phyloP scores from a whole-genome alignment of 176 grass and related monocot species.

The Tillandsia fasciculata region DNA sequence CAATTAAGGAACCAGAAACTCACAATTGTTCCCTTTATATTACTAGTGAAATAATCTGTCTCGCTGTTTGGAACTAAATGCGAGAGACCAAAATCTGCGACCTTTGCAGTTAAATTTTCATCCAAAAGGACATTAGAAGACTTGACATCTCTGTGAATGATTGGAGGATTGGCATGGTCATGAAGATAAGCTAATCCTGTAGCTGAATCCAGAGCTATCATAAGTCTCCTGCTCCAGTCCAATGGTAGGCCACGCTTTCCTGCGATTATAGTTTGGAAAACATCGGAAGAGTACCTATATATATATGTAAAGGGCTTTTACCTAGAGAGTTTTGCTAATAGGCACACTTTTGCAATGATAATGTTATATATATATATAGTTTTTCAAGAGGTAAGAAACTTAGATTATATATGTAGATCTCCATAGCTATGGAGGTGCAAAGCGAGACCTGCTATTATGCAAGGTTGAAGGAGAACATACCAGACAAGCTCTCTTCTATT shows the following conservation, averaged over 20 bases:
- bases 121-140: constrained; percentile 70
- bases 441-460: background rate
- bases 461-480: constrained; percentile 21
- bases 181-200: constrained; percentile 87
- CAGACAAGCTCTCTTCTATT: constrained; percentile 58
- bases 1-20: constrained; percentile 5
- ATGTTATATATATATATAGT: too few relatives aligned
- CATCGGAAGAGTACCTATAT: background rate
- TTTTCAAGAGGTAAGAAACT: too few relatives aligned
- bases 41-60: constrained; percentile 40
- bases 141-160: constrained; percentile 42
- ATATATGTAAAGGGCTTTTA: too few relatives aligned
- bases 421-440: too few relatives aligned
- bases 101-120: constrained; percentile 64
- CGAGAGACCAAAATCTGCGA: constrained; percentile 82
- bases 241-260: constrained; percentile 64
- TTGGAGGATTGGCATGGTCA: constrained; percentile 87
- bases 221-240: constrained; percentile 63
- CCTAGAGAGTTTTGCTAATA: too few relatives aligned
- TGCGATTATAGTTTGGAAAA: constrained; percentile 15
- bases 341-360: too few relatives aligned
- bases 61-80: constrained; percentile 50
- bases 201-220: constrained; percentile 69
- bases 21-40: constrained; percentile 84
- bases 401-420: background rate